phyloP scores from a whole-genome alignment of 805 yeast genomes.

The Ogataea degrootiae region DNA sequence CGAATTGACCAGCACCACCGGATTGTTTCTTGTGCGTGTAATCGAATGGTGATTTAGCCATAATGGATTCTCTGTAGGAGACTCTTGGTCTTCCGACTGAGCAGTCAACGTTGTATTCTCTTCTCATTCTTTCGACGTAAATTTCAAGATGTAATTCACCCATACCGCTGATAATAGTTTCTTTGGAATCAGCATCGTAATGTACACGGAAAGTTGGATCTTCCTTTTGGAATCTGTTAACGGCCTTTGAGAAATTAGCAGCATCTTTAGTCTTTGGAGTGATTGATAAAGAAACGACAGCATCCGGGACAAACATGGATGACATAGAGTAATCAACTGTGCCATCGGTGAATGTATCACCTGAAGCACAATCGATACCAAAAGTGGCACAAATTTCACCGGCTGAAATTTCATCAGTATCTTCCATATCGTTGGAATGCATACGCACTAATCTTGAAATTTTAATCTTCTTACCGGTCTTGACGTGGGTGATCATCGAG shows the following conservation, averaged over 20 bases:
- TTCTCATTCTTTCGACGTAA: constrained; percentile 95
- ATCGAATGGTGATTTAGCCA: constrained; percentile 71
- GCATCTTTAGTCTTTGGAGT: constrained; percentile 84
- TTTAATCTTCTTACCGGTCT: constrained; percentile 90
- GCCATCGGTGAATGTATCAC: constrained; percentile 94
- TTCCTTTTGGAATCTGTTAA: constrained; percentile 96
- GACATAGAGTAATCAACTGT: constrained; percentile 81
- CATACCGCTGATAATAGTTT: constrained; percentile 95
- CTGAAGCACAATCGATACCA: constrained; percentile 98
- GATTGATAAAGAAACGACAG: constrained; percentile 91
- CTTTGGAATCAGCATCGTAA: constrained; percentile 87
- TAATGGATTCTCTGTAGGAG: constrained; percentile 91
- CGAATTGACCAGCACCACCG: constrained; percentile 99
- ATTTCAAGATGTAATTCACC: constrained; percentile 97
- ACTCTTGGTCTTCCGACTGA: constrained; percentile 97
- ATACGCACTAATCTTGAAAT: constrained; percentile 92
- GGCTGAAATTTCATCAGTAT: constrained; percentile 88
- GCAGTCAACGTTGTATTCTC: constrained; percentile 96
- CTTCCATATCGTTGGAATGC: constrained; percentile 99
- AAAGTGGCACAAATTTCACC: constrained; percentile 99
- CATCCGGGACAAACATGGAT: constrained; percentile 98
- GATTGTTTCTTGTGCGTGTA: constrained; percentile 96
- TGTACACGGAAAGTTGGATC: constrained; percentile 97
- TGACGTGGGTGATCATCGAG: constrained; percentile 77
- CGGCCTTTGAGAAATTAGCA: constrained; percentile 90